phyloP scores from a whole-genome alignment of 106 monocot species.

The Apostasia shenzhenica region DNA sequence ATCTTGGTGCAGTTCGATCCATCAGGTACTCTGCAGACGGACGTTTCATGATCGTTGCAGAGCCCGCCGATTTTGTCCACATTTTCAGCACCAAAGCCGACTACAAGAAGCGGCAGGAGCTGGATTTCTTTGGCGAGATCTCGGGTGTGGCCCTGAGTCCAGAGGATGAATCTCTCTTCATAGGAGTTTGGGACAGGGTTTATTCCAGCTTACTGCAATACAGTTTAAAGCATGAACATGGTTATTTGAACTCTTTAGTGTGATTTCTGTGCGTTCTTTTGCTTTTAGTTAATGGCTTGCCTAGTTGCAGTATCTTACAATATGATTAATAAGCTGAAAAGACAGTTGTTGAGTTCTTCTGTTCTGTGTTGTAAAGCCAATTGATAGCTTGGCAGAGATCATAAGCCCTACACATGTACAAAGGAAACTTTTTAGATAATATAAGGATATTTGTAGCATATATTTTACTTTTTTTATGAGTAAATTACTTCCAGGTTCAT shows the following conservation, averaged over 20 bases:
- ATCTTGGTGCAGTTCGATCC: constrained; percentile 24
- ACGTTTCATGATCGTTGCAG: constrained; percentile 28
- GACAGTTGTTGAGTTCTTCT: too few relatives aligned
- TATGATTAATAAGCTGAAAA: too few relatives aligned
- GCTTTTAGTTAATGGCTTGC: too few relatives aligned
- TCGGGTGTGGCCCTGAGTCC: constrained; percentile 48
- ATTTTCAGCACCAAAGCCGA: constrained; percentile 16
- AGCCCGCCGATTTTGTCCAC: constrained; percentile 38
- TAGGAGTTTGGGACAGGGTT: constrained; percentile 42
- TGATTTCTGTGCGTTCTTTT: background rate
- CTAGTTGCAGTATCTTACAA: too few relatives aligned
- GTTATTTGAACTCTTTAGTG: constrained; percentile 21
- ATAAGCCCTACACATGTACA: too few relatives aligned
- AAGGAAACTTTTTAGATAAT: too few relatives aligned
- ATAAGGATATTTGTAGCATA: too few relatives aligned
- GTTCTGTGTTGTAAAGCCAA: too few relatives aligned
- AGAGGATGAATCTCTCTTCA: constrained; percentile 36
- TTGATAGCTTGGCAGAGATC: too few relatives aligned
- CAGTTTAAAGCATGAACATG: constrained; percentile 6
- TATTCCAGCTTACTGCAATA: constrained; percentile 49
- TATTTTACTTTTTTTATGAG: too few relatives aligned
- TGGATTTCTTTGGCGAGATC: constrained; percentile 33
- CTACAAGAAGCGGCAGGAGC: constrained; percentile 19
- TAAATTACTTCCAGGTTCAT: too few relatives aligned
- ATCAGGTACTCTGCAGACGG: constrained; percentile 24